Conservation (phyloP, 1,284 basidiomycete genomes). For the Malassezia sp. region DNA sequence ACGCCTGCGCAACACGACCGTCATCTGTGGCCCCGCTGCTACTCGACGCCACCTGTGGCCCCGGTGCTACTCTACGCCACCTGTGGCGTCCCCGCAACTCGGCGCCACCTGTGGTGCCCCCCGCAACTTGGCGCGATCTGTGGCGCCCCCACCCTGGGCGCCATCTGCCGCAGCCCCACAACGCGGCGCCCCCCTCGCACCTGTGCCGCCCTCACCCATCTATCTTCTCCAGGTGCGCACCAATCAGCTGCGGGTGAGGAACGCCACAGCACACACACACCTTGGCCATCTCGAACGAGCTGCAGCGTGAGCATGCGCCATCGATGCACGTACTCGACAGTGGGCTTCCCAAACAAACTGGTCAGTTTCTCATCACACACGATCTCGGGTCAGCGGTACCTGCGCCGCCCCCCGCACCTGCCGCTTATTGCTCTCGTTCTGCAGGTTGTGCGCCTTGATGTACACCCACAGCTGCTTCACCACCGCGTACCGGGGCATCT, state of each 20-base stretch:
- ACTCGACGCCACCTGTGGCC: too few relatives aligned
- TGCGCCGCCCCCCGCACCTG: conserved; percentile 16
- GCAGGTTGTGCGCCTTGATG: conserved; percentile 64
- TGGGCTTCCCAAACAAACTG: conserved; percentile 62
- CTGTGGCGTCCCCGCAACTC: background rate
- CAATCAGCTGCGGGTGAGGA: conserved; percentile 25
- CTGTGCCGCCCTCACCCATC: too few relatives aligned
- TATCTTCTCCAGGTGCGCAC: conserved; percentile 36
- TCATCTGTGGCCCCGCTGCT: too few relatives aligned
- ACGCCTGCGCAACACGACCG: too few relatives aligned
- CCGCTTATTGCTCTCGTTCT: conserved; percentile 65
- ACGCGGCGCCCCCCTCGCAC: background rate
- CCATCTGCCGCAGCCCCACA: background rate
- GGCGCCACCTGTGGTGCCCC: background rate
- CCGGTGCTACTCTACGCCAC: too few relatives aligned
- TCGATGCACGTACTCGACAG: conserved; percentile 53
- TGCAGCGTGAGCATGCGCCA: conserved; percentile 6
- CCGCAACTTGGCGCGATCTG: background rate
- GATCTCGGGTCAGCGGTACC: conserved; percentile 52
- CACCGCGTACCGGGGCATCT: conserved; percentile 70
- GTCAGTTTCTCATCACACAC: conserved; percentile 62
- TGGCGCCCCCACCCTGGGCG: too few relatives aligned
- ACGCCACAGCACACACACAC: conserved; percentile 8
- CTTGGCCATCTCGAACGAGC: conserved; percentile 46
- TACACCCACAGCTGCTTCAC: conserved; percentile 76